Evolutionary conservation across 768 basidiomycete genomes (phyloP).

Genomic region (Amanita muscaria): DNA sequence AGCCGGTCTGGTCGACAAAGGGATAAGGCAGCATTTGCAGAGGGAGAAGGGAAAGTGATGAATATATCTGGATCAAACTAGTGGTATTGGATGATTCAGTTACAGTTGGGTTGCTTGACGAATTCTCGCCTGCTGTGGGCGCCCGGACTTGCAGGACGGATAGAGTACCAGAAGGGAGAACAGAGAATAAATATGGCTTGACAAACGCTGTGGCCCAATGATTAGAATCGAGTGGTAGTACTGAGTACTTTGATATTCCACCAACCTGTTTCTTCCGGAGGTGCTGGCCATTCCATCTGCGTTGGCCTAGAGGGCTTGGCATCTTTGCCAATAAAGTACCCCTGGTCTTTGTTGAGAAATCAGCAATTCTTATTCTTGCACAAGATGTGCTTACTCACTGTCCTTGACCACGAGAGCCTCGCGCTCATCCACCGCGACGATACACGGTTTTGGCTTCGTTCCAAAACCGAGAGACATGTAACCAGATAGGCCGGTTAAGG

Average conservation of each 20-base stretch:
- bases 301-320: constrained; percentile 41
- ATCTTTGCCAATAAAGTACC: constrained; percentile 53
- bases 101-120: constrained; percentile 31
- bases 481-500: constrained; percentile 68
- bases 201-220: constrained; percentile 45
- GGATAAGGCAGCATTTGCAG: constrained; percentile 62
- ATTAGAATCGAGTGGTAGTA: too few relatives aligned
- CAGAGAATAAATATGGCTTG: constrained; percentile 70
- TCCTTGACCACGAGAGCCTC: constrained; percentile 74
- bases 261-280: constrained; percentile 62
- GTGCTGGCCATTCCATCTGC: constrained; percentile 64
- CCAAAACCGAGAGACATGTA: constrained; percentile 83
- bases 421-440: constrained; percentile 43
- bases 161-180: constrained; percentile 63
- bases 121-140: constrained; percentile 15
- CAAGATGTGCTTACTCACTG: constrained; percentile 37
- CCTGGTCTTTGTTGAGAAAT: constrained; percentile 43
- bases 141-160: constrained; percentile 13
- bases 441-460: constrained; percentile 60
- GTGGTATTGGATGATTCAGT: constrained; percentile 40
- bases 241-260: neutral
- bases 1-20: constrained; percentile 29
- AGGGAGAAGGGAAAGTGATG: constrained; percentile 53
- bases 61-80: constrained; percentile 60
- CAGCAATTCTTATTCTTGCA: neutral